Evolutionary conservation across 352 stramenopile genomes (phyloP).

Genomic region (Phytophthora uliginosa): DNA sequence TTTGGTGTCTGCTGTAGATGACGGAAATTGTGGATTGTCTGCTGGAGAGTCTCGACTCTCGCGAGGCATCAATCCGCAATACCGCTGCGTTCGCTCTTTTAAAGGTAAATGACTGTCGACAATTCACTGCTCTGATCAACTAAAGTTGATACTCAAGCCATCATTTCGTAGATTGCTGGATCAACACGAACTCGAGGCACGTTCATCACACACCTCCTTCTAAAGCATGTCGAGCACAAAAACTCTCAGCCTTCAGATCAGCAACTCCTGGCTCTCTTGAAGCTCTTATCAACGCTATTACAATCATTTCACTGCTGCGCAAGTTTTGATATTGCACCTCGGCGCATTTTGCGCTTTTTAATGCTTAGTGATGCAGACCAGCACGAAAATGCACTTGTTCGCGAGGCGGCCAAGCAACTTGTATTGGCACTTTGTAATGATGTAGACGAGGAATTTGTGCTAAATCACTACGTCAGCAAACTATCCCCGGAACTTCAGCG

Average conservation of each 20-base stretch:
- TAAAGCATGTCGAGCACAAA: conserved; percentile 39
- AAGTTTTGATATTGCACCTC: conserved; percentile 52
- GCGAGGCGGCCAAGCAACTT: conserved; percentile 51
- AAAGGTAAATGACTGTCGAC: conserved; percentile 12
- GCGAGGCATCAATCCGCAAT: conserved; percentile 22
- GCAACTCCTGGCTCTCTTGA: conserved; percentile 47
- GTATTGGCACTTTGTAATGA: conserved; percentile 44
- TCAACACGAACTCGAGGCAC: conserved; percentile 40
- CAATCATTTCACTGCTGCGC: conserved; percentile 60
- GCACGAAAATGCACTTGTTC: conserved; percentile 52
- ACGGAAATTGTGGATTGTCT: conserved; percentile 15
- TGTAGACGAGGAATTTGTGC: conserved; percentile 41
- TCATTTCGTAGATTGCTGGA: conserved; percentile 40
- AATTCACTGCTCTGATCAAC: too few relatives aligned
- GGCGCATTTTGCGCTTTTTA: conserved; percentile 51
- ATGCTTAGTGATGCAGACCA: conserved; percentile 34
- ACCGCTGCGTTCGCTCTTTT: conserved; percentile 22
- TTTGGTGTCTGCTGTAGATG: conserved; percentile 8
- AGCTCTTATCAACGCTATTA: conserved; percentile 51
- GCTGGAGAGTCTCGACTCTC: conserved; percentile 15
- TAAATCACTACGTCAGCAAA: conserved; percentile 28
- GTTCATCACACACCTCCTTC: conserved; percentile 52
- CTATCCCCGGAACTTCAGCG: conserved; percentile 18
- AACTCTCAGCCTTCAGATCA: conserved; percentile 30
- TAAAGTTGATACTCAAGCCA: neutral